These are phyloP conservation scores for Tuber calosporum DNA, from an alignment of 495 filamentous ascomycete species.

Conservation along the genomic window DNA sequence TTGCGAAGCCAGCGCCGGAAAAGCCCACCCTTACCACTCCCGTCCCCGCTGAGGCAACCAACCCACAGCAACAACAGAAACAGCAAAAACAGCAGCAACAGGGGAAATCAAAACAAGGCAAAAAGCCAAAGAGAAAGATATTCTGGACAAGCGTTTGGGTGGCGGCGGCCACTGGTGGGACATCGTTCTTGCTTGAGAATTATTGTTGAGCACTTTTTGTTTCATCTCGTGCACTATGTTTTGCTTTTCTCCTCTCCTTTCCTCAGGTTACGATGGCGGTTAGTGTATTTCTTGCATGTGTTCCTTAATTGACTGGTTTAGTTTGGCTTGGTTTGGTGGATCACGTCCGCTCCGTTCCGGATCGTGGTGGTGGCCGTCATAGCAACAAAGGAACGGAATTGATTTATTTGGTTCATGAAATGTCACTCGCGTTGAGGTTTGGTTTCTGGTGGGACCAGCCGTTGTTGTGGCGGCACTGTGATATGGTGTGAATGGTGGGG, in stretches of 20 bases:
- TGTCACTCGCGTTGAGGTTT: neutral
- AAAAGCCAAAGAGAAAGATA: constrained; percentile 10
- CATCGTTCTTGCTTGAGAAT: constrained; percentile 11
- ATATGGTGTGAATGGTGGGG: neutral
- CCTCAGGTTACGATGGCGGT: neutral
- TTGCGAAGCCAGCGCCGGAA: neutral
- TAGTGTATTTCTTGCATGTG: neutral
- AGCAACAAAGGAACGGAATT: neutral
- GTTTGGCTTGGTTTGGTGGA: neutral
- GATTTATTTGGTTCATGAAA: neutral
- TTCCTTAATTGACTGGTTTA: neutral
- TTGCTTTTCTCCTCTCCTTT: neutral
- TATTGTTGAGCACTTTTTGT: constrained; percentile 11
- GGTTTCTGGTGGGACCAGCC: neutral
- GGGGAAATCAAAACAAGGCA: constrained; percentile 1
- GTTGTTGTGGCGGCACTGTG: neutral
- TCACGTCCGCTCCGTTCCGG: neutral
- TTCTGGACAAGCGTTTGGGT: constrained; percentile 32
- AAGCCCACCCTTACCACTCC: neutral
- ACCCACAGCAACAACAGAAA: no score
- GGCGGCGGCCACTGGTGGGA: constrained; percentile 19
- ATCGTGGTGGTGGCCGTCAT: neutral
- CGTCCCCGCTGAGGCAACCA: neutral
- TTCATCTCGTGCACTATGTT: neutral
- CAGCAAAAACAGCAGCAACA: neutral